Evolutionary conservation across 2,329 filamentous ascomycete genomes (phyloP), one percentile per base, ranked within the genome.

Genomic region (Alternaria novae-zelandiae): DNA sequence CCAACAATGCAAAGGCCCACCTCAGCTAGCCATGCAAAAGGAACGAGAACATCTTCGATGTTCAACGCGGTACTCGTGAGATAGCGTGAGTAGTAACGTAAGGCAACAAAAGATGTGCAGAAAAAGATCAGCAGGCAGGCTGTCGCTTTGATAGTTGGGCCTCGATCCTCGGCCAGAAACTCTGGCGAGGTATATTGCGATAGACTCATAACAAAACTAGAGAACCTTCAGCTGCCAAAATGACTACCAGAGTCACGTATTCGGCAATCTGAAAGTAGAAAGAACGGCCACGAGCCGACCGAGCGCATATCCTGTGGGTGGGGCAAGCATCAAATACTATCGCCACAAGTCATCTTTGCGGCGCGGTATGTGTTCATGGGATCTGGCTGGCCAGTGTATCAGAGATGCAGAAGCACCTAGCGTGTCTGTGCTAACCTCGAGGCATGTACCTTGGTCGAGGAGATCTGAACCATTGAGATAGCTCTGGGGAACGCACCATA

Each of bases 61-160:
- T 57, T 64, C 43, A 68, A 69, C 26, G 63, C 60, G 21, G 65
- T 70, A 30, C 57, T 61, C 28, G 66, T 64, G 30, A 70, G 44
- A 44, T 66, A 65, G n/a, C 70, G 69, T 41, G 71, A 70, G 26
- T 70, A 74, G 49, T 69, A 74, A 6, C 71, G 54, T 20, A 74
- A 61, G 20, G 43, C 66, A 28, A 74, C 69, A 55, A 73, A 74
- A 5, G 62, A n/a, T 3, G 69, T 74, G 12, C 61, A 61, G 8
- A 71, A 60, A 5, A 70, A 23, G 20, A 74, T 70, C 55, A 72
- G 61, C 8, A 70, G 15, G 3, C 63, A 71, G 4, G 69, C 63
- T 8, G 69, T 67, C 15, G 67, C 65, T 20, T 67, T 23, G 15
- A 74, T 45, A 15, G 57, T 54, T 30, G 67, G 53, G 15, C 70